These are phyloP conservation scores for Kwoniella bestiolae DNA, from an alignment of 768 basidiomycete genomes.

Conservation along the genomic window DNA sequence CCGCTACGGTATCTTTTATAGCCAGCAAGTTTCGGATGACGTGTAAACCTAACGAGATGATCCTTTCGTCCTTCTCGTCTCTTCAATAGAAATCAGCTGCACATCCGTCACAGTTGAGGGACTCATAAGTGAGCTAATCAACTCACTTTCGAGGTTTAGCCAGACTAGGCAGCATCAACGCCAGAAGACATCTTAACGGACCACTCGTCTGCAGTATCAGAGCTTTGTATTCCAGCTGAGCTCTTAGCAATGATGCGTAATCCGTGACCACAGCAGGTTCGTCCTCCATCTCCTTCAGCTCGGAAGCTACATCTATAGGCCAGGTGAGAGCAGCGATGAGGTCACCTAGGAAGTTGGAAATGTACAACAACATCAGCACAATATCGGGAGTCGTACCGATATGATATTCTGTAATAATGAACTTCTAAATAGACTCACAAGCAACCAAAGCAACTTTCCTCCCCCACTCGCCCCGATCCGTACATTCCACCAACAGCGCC, in stretches of 20 bases:
- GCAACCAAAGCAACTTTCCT: slow-evolving; percentile 56
- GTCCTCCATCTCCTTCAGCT: slow-evolving; percentile 83
- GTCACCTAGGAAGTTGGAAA: slow-evolving; percentile 62
- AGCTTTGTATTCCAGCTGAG: slow-evolving; percentile 85
- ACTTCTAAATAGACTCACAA: slow-evolving; percentile 47
- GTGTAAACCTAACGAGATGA: slow-evolving; percentile 85
- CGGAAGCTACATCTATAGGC: slow-evolving; percentile 95
- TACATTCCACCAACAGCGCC: slow-evolving; percentile 67
- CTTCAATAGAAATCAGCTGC: slow-evolving; percentile 30
- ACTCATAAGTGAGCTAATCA: neutral
- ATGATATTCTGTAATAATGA: no score
- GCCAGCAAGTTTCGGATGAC: slow-evolving; percentile 91
- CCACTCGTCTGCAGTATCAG: slow-evolving; percentile 41
- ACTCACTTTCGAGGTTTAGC: slow-evolving; percentile 65
- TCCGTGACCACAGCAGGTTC: slow-evolving; percentile 78
- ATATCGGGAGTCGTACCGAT: neutral
- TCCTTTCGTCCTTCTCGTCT: slow-evolving; percentile 80
- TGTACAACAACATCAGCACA: neutral
- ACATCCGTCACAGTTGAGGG: no score
- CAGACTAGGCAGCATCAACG: slow-evolving; percentile 75
- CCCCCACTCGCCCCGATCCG: slow-evolving; percentile 56
- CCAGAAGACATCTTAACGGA: slow-evolving; percentile 46
- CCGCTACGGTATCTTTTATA: slow-evolving; percentile 81
- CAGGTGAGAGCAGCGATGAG: slow-evolving; percentile 97
- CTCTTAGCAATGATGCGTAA: slow-evolving; percentile 78